Base-by-base conservation (phyloP, 2,329 filamentous ascomycete genomes). In the Sarocladiaceae sp. region DNA sequence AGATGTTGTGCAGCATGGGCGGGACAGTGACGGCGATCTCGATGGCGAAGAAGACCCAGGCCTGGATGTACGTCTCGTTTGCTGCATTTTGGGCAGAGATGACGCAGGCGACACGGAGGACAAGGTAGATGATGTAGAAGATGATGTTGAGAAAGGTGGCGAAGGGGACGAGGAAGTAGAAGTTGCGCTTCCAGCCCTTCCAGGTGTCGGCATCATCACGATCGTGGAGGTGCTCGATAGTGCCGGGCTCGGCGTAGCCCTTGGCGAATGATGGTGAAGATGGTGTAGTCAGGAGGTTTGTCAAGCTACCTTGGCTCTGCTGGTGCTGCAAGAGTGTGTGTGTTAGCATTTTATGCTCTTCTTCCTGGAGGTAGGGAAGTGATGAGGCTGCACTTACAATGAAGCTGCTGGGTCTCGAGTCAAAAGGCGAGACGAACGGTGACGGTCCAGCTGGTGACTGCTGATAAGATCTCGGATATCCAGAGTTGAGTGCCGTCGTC, bases 31-130 rank as follows among this genome's bases (percentile, higher is more conserved):
- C 67, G n/a, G 64, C 61, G 31, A 76, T 56, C 53, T 80, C 76
- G 46, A 78, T 67, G 19, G 62, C 70, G 44, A 80, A 73, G 50
- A 80, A 80, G 6, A 77, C 54, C 76, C 76, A 80, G 2, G 76
- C 76, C 34, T 71, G 67, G 4, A 65, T 61, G 48, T 70, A 80
- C 2, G 61, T 62, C 18, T 60, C 55, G 3, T 55, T 40, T 3
- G 60, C 58, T 1, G 58, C 57, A 1, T 65, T 59, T 51, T 80
- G 74, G 1, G 76, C 74, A 34, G 61, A 58, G n/a, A 75, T 56
- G 44, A 78, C 69, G 52, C 74, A 78, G 42, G 61, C 60, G 23
- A 80, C 68, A 29, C 76, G 72, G 44, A 73, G 58, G 18, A 52
- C 64, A 6, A 79, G 70, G 49, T 80, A 80, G 45, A 57, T 29